These are phyloP conservation scores for Termitomyces sp. DNA, from an alignment of 768 basidiomycete species.

Conservation along the genomic window DNA sequence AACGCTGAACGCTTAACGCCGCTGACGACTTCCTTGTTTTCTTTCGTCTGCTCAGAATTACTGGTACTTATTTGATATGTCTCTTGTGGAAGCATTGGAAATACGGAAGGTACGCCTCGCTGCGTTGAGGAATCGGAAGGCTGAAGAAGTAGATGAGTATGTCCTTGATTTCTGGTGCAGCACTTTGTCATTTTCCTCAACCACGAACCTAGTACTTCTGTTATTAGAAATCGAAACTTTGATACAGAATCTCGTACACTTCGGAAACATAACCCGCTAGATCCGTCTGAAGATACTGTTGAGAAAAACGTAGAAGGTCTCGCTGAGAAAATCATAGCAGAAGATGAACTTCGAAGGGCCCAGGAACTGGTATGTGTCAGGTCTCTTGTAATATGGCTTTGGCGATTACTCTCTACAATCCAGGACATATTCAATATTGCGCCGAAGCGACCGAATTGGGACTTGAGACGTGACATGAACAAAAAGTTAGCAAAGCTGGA, in stretches of 20 bases:
- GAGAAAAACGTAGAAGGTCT: conserved; percentile 82
- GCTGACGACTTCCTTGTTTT: neutral
- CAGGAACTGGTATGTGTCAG: conserved; percentile 73
- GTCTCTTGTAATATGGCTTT: neutral
- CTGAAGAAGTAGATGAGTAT: conserved; percentile 46
- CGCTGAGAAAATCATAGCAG: conserved; percentile 76
- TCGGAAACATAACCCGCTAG: conserved; percentile 53
- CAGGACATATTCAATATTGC: conserved; percentile 97
- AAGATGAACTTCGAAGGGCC: conserved; percentile 79
- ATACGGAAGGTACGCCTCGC: conserved; percentile 74
- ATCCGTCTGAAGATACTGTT: conserved; percentile 76
- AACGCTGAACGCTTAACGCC: neutral
- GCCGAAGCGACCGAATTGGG: conserved; percentile 96
- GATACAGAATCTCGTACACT: conserved; percentile 83
- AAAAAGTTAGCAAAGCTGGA: conserved; percentile 88
- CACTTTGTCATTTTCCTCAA: neutral
- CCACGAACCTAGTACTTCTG: conserved; percentile 30
- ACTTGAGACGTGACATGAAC: conserved; percentile 90
- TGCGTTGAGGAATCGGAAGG: conserved; percentile 72
- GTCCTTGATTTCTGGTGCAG: conserved; percentile 2
- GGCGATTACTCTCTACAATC: neutral
- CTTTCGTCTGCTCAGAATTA: neutral
- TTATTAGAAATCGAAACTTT: conserved; percentile 76
- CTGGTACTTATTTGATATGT: conserved; percentile 21
- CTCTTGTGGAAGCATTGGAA: conserved; percentile 74